A percentile compares a stretch with the other conserved stretches of the same genome.
phyloP scores from a whole-genome alignment of 192 early-diverging fungal species.

The Coemansia sp. region DNA sequence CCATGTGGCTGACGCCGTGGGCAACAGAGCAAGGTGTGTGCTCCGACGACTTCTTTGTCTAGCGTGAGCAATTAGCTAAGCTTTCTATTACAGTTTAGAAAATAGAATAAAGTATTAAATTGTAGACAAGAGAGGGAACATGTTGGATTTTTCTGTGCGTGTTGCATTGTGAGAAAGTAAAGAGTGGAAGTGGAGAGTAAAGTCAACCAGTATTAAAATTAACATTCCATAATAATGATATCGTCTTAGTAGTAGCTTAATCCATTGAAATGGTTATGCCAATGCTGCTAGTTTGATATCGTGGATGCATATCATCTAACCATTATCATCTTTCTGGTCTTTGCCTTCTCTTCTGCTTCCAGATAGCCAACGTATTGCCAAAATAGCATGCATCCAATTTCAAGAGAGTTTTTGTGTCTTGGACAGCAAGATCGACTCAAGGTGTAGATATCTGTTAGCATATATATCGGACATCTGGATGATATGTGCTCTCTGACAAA shows the following conservation, averaged over 20 bases:
- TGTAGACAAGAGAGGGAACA: too few relatives aligned
- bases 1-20: not conserved
- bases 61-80: not conserved
- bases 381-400: not conserved
- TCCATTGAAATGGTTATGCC: too few relatives aligned
- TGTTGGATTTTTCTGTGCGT: too few relatives aligned
- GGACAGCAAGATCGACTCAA: constrained; percentile 14
- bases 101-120: too few relatives aligned
- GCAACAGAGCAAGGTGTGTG: constrained; percentile 1
- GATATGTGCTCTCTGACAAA: not conserved
- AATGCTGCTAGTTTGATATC: too few relatives aligned
- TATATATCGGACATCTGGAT: not conserved
- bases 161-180: too few relatives aligned
- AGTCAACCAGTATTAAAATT: too few relatives aligned
- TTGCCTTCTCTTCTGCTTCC: not conserved
- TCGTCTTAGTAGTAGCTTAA: too few relatives aligned
- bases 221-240: too few relatives aligned
- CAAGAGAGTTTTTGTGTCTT: constrained; percentile 11
- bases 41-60: constrained; percentile 29
- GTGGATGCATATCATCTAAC: too few relatives aligned
- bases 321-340: not conserved
- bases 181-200: too few relatives aligned
- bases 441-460: not conserved
- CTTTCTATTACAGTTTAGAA: not conserved
- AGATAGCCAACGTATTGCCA: not conserved